Percentiles rank a stretch among this genome's conserved stretches.
phyloP scores from a whole-genome alignment of 495 filamentous ascomycete species.

The Hypomontagnella monticulosa region DNA sequence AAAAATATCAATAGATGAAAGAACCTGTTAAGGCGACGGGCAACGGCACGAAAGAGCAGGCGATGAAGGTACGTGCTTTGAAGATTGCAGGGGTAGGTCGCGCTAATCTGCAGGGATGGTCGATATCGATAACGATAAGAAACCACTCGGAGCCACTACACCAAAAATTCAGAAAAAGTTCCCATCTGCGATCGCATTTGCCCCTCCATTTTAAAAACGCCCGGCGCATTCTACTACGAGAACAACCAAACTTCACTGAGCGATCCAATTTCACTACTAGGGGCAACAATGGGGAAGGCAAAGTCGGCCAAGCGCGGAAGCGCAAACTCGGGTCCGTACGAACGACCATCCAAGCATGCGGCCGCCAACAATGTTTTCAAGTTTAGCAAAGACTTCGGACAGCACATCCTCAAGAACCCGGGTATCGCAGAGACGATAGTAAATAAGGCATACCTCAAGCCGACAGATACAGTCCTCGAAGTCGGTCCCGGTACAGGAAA shows the following conservation, averaged over 20 bases:
- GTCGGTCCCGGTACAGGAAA: conserved; percentile 79
- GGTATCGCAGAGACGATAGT: conserved; percentile 84
- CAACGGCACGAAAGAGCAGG: too few relatives aligned
- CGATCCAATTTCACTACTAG: not conserved
- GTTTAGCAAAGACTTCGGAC: conserved; percentile 67
- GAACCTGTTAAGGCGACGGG: too few relatives aligned
- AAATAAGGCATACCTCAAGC: conserved; percentile 88
- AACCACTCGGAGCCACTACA: conserved; percentile 30
- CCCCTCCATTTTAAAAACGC: conserved; percentile 7
- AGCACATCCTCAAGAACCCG: conserved; percentile 96
- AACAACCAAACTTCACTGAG: not conserved
- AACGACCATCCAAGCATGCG: conserved; percentile 51
- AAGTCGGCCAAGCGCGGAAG: conserved; percentile 68
- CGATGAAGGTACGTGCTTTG: not conserved
- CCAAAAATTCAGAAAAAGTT: conserved; percentile 37
- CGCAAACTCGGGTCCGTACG: conserved; percentile 66
- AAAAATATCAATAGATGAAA: too few relatives aligned
- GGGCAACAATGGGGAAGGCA: conserved; percentile 66
- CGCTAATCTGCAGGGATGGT: conserved; percentile 31
- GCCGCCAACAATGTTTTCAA: conserved; percentile 83
- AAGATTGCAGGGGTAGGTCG: conserved; percentile 17
- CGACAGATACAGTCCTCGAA: conserved; percentile 74
- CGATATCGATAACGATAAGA: conserved; percentile 27
- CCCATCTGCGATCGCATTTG: conserved; percentile 32
- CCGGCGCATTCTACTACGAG: conserved; percentile 12